phyloP scores from a whole-genome alignment of 2,329 filamentous ascomycete species.

The Calcarisporium arbuscula region DNA sequence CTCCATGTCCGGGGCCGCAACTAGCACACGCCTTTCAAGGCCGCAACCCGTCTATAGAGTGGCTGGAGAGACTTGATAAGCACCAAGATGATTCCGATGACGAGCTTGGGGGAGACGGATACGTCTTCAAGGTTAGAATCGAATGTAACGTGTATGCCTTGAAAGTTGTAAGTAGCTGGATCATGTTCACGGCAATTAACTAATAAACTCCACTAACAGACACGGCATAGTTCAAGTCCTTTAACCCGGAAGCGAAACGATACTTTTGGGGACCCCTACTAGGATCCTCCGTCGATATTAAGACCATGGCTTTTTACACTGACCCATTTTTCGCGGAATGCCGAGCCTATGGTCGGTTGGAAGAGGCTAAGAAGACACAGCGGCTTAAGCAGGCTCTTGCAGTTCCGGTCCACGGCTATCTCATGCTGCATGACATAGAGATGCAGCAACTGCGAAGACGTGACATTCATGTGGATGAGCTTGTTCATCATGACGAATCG shows the following conservation, averaged over 20 bases:
- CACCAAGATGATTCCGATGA: too few species aligned
- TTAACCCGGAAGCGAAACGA: background rate
- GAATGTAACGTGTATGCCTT: background rate
- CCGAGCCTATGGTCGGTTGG: constrained; percentile 6
- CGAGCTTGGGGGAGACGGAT: background rate
- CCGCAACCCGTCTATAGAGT: background rate
- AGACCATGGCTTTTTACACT: background rate
- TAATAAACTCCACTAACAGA: too few species aligned
- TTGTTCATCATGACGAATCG: background rate
- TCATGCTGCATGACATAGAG: background rate
- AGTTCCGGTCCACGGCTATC: background rate
- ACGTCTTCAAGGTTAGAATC: background rate
- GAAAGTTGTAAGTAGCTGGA: background rate
- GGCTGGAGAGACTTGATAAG: background rate
- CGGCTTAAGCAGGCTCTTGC: background rate
- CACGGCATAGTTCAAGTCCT: background rate
- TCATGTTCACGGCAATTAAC: too few species aligned
- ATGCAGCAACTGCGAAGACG: background rate
- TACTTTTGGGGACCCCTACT: background rate
- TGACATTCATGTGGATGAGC: background rate
- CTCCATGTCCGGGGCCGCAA: background rate
- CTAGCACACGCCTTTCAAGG: background rate
- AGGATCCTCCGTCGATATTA: background rate
- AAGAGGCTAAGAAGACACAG: too few species aligned
- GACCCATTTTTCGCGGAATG: constrained; percentile 2